These are phyloP conservation scores for Penicillium longicatenatum DNA, from an alignment of 495 filamentous ascomycete genomes.

Conservation along the genomic window DNA sequence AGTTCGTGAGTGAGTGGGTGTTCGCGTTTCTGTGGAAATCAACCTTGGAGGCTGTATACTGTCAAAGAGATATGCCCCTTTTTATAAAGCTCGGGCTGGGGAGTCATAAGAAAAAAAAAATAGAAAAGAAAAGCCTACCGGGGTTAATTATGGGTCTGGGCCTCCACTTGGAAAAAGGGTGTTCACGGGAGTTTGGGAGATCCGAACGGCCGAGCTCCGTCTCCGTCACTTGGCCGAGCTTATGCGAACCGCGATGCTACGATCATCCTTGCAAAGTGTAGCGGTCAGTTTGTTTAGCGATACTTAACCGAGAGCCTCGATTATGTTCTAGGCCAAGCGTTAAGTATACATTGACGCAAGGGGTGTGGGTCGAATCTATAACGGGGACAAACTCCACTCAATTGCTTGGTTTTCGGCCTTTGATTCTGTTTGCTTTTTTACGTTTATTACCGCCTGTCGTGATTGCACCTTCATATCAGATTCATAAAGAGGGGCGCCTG, in stretches of 20 bases:
- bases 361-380: background rate
- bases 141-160: conserved; percentile 6
- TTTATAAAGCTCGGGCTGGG: background rate
- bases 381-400: background rate
- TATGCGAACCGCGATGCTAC: background rate
- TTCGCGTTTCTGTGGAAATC: background rate
- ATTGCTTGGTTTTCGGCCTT: background rate
- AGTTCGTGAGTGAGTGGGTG: background rate
- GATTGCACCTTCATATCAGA: no score
- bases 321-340: background rate
- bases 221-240: background rate
- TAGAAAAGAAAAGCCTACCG: conserved; percentile 5
- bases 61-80: background rate
- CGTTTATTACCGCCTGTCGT: no score
- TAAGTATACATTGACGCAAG: background rate
- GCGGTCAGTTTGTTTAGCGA: background rate
- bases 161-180: conserved; percentile 3
- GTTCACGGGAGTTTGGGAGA: conserved; percentile 6
- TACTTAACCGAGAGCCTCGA: no score
- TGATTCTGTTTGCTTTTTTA: background rate
- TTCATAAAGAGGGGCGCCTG: no score
- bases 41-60: no score
- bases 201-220: conserved; percentile 16
- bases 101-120: background rate
- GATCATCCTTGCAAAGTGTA: background rate